Conservation (phyloP, 371 early-diverging fungal genomes). For the Fennellomyces sp. region DNA sequence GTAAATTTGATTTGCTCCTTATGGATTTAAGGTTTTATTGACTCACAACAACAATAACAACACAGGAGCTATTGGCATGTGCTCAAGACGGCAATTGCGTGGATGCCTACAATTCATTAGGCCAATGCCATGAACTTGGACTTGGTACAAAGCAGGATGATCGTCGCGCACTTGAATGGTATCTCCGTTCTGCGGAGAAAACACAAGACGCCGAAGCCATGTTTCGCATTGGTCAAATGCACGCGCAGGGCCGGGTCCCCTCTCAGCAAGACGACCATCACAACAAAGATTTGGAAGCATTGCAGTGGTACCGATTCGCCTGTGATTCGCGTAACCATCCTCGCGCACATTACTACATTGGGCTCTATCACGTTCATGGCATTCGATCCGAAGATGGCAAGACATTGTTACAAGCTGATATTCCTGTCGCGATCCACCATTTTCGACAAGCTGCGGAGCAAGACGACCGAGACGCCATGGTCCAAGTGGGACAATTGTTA, state of each 20-base stretch:
- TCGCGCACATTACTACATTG: conserved; percentile 33
- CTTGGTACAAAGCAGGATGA: conserved; percentile 50
- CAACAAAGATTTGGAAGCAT: conserved; percentile 34
- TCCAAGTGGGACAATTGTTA: conserved; percentile 30
- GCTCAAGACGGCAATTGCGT: conserved; percentile 42
- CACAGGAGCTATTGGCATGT: conserved; percentile 41
- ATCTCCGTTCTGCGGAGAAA: conserved; percentile 33
- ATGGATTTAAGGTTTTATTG: background rate
- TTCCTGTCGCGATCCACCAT: conserved; percentile 26
- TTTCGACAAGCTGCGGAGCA: conserved; percentile 39
- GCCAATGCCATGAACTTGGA: conserved; percentile 50
- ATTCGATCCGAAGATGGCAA: conserved; percentile 13
- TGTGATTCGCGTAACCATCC: conserved; percentile 34
- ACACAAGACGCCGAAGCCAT: conserved; percentile 48
- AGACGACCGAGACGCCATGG: conserved; percentile 39
- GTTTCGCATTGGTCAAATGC: conserved; percentile 47
- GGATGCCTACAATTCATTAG: conserved; percentile 41
- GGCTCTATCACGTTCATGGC: conserved; percentile 36
- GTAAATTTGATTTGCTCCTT: conserved; percentile 13
- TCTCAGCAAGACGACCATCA: conserved; percentile 8
- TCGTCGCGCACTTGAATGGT: conserved; percentile 45
- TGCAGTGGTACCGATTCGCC: conserved; percentile 35
- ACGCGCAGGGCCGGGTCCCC: conserved; percentile 25
- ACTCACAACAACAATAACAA: background rate
- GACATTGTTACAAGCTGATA: conserved; percentile 11